phyloP scores from a whole-genome alignment of 306 rosid species.

The Cucurbita pepo region DNA sequence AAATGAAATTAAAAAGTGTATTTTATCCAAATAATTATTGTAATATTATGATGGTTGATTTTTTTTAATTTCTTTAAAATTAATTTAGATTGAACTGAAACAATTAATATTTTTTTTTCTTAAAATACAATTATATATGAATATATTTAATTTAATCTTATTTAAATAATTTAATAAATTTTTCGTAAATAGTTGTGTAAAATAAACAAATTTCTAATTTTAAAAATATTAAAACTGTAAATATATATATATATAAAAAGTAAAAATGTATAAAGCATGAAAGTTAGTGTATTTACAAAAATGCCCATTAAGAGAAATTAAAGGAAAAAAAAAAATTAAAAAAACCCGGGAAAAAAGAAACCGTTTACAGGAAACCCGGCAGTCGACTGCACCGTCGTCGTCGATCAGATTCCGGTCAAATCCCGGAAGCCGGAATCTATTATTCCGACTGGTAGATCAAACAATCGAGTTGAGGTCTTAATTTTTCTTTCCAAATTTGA shows the following conservation, averaged over 20 bases:
- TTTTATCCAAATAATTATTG: too few relatives aligned
- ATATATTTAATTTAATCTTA: too few relatives aligned
- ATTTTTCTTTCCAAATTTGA: constrained; percentile 33
- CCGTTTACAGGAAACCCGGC: not conserved
- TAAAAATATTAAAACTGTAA: too few relatives aligned
- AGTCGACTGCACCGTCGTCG: not conserved
- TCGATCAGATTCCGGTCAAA: not conserved
- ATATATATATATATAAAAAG: not conserved
- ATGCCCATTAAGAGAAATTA: not conserved
- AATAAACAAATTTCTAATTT: too few relatives aligned
- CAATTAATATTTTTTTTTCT: too few relatives aligned
- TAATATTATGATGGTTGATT: too few relatives aligned
- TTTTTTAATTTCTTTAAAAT: too few relatives aligned
- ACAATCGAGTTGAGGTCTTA: constrained; percentile 27
- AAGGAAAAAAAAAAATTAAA: not conserved
- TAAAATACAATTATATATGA: too few relatives aligned
- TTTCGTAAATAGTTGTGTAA: too few relatives aligned
- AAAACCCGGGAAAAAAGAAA: not conserved
- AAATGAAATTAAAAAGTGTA: too few relatives aligned
- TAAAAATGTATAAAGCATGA: not conserved
- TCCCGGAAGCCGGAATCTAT: not conserved
- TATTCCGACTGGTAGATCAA: constrained; percentile 10
- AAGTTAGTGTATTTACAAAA: not conserved
- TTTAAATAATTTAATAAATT: too few relatives aligned
- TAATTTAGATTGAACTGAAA: too few relatives aligned